Conservation (phyloP, 2,329 filamentous ascomycete species). For the Madurella mycetomatis region DNA sequence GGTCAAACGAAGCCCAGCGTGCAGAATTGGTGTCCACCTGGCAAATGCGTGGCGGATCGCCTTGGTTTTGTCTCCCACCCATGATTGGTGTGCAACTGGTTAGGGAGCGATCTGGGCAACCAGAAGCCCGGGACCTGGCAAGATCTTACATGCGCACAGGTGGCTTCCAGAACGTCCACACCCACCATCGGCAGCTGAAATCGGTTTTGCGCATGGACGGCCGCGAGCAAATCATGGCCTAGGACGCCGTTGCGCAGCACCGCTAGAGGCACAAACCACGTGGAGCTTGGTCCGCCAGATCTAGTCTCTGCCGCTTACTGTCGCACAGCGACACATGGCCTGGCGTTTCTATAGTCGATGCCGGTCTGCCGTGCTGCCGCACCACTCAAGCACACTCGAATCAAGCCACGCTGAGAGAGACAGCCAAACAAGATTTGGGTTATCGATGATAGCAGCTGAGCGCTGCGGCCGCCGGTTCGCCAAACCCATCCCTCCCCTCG, state of each 20-base stretch:
- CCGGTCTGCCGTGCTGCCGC: not conserved
- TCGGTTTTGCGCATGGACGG: not conserved
- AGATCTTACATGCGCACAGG: not conserved
- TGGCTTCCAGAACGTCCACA: not conserved
- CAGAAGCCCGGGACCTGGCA: not conserved
- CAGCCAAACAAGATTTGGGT: not conserved
- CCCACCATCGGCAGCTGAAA: not conserved
- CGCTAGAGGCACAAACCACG: not conserved
- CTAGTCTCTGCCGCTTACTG: not conserved
- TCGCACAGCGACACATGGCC: constrained; percentile 4
- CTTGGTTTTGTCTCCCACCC: too few species aligned
- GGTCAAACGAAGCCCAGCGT: not conserved
- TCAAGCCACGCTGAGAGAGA: constrained; percentile 5
- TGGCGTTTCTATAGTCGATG: not conserved
- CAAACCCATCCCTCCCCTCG: not conserved
- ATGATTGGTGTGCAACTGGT: not conserved
- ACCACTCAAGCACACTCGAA: not conserved
- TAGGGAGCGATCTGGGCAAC: not conserved
- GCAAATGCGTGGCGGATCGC: constrained; percentile 1
- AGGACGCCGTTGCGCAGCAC: not conserved
- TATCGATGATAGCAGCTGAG: not conserved
- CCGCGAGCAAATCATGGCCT: not conserved
- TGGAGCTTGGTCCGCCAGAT: not conserved
- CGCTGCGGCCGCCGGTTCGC: not conserved
- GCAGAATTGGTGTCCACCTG: not conserved